Percentiles rank a stretch among this genome's conserved stretches.
phyloP scores from a whole-genome alignment of 2,329 filamentous ascomycete species.

The Bipolaris oryzae region DNA sequence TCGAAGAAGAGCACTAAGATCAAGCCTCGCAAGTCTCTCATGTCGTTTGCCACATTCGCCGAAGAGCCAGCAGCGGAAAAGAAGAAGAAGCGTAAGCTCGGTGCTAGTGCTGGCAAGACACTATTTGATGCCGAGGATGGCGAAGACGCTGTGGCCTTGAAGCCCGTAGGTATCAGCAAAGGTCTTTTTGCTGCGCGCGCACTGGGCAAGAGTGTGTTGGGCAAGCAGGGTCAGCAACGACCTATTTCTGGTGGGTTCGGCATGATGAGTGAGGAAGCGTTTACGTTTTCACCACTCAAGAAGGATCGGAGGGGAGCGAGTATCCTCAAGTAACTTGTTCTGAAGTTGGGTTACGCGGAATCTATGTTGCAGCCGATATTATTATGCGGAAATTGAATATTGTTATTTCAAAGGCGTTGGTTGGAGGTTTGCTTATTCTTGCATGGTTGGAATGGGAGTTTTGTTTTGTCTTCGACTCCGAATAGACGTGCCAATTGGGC shows the following conservation, averaged over 20 bases:
- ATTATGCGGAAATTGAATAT: not conserved
- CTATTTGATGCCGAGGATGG: slow-evolving; percentile 63
- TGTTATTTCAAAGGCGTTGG: not conserved
- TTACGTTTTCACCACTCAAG: slow-evolving; percentile 49
- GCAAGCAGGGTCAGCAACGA: slow-evolving; percentile 30
- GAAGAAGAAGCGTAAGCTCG: slow-evolving; percentile 71
- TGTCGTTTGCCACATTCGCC: slow-evolving; percentile 52
- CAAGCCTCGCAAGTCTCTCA: slow-evolving; percentile 56
- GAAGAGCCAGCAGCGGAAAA: slow-evolving; percentile 49
- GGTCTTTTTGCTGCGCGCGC: slow-evolving; percentile 48
- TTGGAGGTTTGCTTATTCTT: no score
- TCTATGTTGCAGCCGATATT: not conserved
- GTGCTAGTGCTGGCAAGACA: slow-evolving; percentile 65
- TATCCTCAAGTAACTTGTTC: slow-evolving; percentile 31
- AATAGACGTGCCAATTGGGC: not conserved
- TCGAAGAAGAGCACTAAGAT: slow-evolving; percentile 46
- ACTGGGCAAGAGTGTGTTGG: slow-evolving; percentile 43
- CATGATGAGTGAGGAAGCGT: slow-evolving; percentile 48
- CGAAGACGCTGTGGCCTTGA: slow-evolving; percentile 40
- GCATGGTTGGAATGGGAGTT: not conserved
- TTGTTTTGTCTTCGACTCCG: not conserved
- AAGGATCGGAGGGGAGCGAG: slow-evolving; percentile 45
- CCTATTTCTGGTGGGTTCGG: slow-evolving; percentile 45
- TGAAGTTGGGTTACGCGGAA: not conserved
- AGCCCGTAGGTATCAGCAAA: slow-evolving; percentile 42